Evolutionary conservation across 163 green algal genomes (phyloP), one percentile per base, ranked within the genome.

Genomic region (Scenedesmus sp.): DNA sequence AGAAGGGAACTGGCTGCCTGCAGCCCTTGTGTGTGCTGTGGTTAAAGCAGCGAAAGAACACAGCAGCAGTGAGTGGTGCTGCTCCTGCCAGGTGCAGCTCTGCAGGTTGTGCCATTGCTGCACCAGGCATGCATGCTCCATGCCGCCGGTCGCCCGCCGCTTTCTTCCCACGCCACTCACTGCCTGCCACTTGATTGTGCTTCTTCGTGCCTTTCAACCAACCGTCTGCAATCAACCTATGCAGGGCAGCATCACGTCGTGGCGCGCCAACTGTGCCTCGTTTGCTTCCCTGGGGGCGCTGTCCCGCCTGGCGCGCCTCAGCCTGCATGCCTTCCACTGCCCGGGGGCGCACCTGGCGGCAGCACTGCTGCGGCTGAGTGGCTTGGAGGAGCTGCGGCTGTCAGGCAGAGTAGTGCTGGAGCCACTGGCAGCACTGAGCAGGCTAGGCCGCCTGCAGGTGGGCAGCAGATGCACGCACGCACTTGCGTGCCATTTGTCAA

Each of bases 251-350:
- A 73, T 91, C 77, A 91, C 77, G 2, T 60, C 76, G 1, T 91
- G 88, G 88, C 77, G 88, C 46, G 59, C 88, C 77, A 88, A 88
- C 88, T 88, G 77, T 64, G 88, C 55, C 6, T 60, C 88, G 1
- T 91, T 91, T 26, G 60, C 12, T 26, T 73, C 13, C 8, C 57
- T 91, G 5, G 54, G 34, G 7, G 54, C 59, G 1, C 56, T 91
- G 5, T 55, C 4, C 0, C 13, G 15, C 8, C 77, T 91, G 57
- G 56, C 13, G 10, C 26, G 20, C 12, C 88, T 91, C 26, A 73
- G 16, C 4, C 76, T 91, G 15, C 88, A 91, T 52, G 88, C 88
- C 9, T 91, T 91, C 73, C 88, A 92, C 79, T 92, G 88, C 88
- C 60, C 88, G 23, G 79, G 88, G 55, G 13, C 18, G 0, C 46